Conservation (phyloP, 108 stramenopile genomes). For the Skeletonema tropicum region DNA sequence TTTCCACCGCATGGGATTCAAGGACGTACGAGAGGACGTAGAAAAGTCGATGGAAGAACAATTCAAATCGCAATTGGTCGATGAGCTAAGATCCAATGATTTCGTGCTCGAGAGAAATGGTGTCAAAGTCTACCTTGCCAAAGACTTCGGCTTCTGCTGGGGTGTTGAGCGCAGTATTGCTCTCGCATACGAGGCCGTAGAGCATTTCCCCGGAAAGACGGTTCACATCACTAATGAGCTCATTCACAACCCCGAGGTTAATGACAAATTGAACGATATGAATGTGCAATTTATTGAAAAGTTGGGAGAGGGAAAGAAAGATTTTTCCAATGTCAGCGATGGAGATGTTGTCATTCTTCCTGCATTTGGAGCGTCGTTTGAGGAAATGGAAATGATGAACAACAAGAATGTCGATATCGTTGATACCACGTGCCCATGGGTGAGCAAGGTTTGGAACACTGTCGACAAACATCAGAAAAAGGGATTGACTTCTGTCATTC, state of each 20-base stretch:
- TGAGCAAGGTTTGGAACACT: conserved; percentile 97
- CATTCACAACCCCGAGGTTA: conserved; percentile 97
- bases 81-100: conserved; percentile 71
- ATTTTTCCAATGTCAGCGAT: conserved; percentile 77
- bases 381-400: conserved; percentile 89
- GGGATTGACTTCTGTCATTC: conserved; percentile 90
- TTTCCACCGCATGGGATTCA: conserved; percentile 89
- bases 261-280: conserved; percentile 89
- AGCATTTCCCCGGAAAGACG: conserved; percentile 87
- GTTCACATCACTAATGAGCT: conserved; percentile 97
- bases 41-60: conserved; percentile 76
- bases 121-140: conserved; percentile 81
- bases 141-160: conserved; percentile 92
- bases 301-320: conserved; percentile 70
- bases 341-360: conserved; percentile 96
- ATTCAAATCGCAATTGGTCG: conserved; percentile 74
- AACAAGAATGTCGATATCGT: conserved; percentile 92
- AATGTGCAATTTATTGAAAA: conserved; percentile 91
- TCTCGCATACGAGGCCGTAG: conserved; percentile 90
- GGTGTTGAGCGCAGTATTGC: conserved; percentile 93
- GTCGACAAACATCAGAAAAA: conserved; percentile 90
- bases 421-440: conserved; percentile 99
- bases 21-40: conserved; percentile 78
- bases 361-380: conserved; percentile 94
- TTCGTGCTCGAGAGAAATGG: conserved; percentile 79